Evolutionary conservation across 805 yeast genomes (phyloP).

Genomic region (Kodamaea leandrae): DNA sequence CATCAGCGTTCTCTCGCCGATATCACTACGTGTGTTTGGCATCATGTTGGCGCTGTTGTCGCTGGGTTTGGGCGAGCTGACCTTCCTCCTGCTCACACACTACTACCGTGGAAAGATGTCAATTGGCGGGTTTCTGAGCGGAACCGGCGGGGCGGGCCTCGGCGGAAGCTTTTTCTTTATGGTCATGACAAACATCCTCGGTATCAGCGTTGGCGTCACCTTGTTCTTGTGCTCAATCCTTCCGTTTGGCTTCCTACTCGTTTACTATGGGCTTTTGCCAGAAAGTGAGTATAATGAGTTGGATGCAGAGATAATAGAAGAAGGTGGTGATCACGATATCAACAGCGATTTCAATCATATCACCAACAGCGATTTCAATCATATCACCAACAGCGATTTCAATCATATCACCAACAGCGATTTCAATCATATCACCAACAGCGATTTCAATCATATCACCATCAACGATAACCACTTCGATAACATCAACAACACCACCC

Average conservation of each 20-base stretch:
- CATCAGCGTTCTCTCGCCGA: constrained; percentile 44
- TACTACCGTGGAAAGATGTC: constrained; percentile 54
- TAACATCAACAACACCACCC: background rate
- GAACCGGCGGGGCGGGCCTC: constrained; percentile 95
- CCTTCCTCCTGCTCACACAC: constrained; percentile 85
- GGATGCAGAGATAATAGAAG: background rate
- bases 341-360: background rate
- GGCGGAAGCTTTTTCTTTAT: constrained; percentile 74
- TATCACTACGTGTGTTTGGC: constrained; percentile 55
- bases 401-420: background rate
- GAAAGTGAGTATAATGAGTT: background rate
- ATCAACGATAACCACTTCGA: background rate
- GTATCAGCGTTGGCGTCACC: constrained; percentile 51
- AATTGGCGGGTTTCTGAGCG: constrained; percentile 85
- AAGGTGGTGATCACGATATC: no score
- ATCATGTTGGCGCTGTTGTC: constrained; percentile 76
- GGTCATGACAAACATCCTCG: constrained; percentile 67
- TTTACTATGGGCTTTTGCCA: constrained; percentile 20
- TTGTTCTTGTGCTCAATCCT: constrained; percentile 53
- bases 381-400: background rate
- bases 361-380: background rate
- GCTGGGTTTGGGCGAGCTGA: constrained; percentile 88
- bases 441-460: no score
- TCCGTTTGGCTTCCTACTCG: constrained; percentile 51
- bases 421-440: background rate